Conservation (phyloP, 1,139 yeast genomes). For the Taiozyma sp. region DNA sequence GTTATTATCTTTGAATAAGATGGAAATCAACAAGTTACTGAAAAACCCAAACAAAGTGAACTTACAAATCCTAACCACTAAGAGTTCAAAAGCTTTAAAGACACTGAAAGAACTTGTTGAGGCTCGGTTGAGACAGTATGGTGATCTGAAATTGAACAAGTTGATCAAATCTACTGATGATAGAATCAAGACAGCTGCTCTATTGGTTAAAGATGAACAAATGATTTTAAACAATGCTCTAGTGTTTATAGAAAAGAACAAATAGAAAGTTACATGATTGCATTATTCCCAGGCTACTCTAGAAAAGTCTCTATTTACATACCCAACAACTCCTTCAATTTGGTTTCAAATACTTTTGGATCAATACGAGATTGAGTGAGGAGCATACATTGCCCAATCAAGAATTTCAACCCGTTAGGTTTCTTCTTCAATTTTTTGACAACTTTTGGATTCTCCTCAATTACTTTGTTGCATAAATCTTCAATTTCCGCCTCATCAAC, state of each 20-base stretch:
- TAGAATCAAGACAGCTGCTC: conserved; percentile 16
- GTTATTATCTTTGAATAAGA: conserved; percentile 26
- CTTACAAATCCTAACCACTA: conserved; percentile 13
- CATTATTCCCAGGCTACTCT: not conserved
- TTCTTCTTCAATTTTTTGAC: conserved; percentile 57
- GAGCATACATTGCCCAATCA: conserved; percentile 86
- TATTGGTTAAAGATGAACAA: conserved; percentile 15
- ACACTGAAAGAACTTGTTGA: conserved; percentile 13
- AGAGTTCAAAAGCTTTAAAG: conserved; percentile 15
- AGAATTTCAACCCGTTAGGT: conserved; percentile 45
- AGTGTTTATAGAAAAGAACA: conserved; percentile 8
- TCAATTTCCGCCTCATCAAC: conserved; percentile 41
- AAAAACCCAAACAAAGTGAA: conserved; percentile 16
- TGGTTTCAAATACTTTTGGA: conserved; percentile 42
- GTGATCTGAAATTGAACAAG: conserved; percentile 5
- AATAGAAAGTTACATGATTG: conserved; percentile 1
- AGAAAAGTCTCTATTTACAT: conserved; percentile 3
- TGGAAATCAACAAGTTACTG: conserved; percentile 20
- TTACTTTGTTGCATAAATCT: conserved; percentile 53
- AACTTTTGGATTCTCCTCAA: conserved; percentile 41
- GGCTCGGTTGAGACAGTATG: conserved; percentile 12
- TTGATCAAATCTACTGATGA: conserved; percentile 10
- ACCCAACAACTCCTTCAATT: conserved; percentile 32
- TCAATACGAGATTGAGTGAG: conserved; percentile 63
- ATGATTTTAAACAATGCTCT: conserved; percentile 11